Evolutionary conservation across 2,329 filamentous ascomycete species (phyloP).

Genomic region (Cryphonectria naterciae): DNA sequence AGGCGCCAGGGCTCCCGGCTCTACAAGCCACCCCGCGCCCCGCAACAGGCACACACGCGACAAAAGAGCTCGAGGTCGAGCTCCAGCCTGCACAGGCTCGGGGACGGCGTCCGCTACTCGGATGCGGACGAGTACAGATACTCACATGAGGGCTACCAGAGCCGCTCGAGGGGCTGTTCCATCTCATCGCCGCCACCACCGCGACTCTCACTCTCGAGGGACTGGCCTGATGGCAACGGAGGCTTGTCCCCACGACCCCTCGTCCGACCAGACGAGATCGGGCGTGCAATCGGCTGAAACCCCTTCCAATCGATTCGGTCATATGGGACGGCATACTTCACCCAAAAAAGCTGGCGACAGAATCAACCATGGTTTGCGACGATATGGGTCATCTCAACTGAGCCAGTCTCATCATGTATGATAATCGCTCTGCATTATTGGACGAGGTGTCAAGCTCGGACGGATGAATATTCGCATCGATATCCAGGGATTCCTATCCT

Average conservation of each 20-base stretch:
- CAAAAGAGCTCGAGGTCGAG: conserved; percentile 54
- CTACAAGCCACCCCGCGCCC: conserved; percentile 51
- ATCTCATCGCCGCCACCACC: conserved; percentile 50
- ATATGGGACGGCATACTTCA: too few species aligned
- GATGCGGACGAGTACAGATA: conserved; percentile 41
- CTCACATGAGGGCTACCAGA: conserved; percentile 39
- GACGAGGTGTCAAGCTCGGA: not conserved
- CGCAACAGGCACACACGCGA: conserved; percentile 45
- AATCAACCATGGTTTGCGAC: not conserved
- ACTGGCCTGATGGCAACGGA: conserved; percentile 42
- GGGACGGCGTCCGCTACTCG: conserved; percentile 36
- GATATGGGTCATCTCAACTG: not conserved
- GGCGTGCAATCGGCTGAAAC: conserved; percentile 55
- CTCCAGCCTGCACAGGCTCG: conserved; percentile 46
- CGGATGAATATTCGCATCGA: not conserved
- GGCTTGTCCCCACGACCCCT: conserved; percentile 55
- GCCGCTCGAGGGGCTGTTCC: conserved; percentile 27
- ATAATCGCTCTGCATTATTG: not conserved
- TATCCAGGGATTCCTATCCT: not conserved
- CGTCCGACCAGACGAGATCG: conserved; percentile 53
- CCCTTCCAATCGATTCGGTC: not conserved
- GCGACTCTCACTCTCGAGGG: conserved; percentile 51
- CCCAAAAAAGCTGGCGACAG: not conserved
- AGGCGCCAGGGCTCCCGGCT: conserved; percentile 59
- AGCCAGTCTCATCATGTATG: not conserved